Evolutionary conservation across 2,329 filamentous ascomycete genomes (phyloP).

Genomic region (Pseudohalonectria lignicola): DNA sequence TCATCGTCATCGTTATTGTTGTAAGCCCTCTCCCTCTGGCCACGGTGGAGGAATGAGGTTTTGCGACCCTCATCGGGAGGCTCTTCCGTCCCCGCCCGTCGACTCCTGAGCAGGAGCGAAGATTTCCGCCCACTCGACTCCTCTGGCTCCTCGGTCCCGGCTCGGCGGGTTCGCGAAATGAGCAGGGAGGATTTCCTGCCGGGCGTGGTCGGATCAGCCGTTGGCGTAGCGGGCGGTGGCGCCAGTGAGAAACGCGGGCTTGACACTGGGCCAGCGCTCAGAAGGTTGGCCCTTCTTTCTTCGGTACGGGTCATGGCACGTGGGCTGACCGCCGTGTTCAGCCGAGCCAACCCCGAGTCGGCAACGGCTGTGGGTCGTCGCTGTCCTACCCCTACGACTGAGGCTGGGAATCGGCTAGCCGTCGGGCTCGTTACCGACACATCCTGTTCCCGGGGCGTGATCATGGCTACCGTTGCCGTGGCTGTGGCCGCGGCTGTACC

Average conservation of each 20-base stretch:
- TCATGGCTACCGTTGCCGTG: too few relatives aligned
- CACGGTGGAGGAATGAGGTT: conserved; percentile 31
- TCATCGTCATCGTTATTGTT: conserved; percentile 35
- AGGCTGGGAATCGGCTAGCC: background rate
- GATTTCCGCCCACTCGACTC: conserved; percentile 31
- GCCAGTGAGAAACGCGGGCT: conserved; percentile 29
- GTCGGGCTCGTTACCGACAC: conserved; percentile 4
- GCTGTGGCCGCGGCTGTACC: conserved; percentile 8
- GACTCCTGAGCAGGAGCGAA: conserved; percentile 31
- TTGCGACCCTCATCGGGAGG: conserved; percentile 34
- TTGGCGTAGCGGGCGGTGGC: conserved; percentile 13
- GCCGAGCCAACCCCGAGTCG: conserved; percentile 25
- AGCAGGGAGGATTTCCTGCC: conserved; percentile 43
- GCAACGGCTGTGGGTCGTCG: conserved; percentile 28
- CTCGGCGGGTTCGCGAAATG: conserved; percentile 28
- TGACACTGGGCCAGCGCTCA: conserved; percentile 31
- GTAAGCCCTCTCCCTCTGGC: conserved; percentile 30
- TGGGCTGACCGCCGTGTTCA: conserved; percentile 17
- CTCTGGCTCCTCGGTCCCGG: conserved; percentile 37
- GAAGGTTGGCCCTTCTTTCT: conserved; percentile 37
- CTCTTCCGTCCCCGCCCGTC: conserved; percentile 35
- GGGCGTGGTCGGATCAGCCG: conserved; percentile 25
- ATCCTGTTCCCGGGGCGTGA: conserved; percentile 11
- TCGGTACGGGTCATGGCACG: conserved; percentile 39
- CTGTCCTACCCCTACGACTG: conserved; percentile 18